Percentiles rank a stretch among this genome's conserved stretches.
Conservation (phyloP, 176 grass and related monocot species). For the Saccharum officinarum region DNA sequence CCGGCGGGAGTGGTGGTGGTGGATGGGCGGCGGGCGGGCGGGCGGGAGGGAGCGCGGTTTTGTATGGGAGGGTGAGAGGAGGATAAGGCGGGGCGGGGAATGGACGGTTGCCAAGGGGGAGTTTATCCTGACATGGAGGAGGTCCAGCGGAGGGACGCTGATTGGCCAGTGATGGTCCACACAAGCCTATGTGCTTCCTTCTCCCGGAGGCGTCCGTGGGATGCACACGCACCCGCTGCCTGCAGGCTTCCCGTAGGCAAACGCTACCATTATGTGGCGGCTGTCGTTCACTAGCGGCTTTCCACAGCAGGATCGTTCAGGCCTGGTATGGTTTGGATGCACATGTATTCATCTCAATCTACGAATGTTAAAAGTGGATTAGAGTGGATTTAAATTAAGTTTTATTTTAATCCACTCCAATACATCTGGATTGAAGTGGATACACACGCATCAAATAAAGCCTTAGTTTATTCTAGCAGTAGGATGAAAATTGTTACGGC, state of each 20-base stretch:
- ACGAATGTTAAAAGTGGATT: no score
- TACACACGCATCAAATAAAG: no score
- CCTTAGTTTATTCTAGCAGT: not conserved
- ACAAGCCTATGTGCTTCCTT: not conserved
- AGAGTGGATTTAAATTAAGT: no score
- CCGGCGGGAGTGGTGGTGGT: not conserved
- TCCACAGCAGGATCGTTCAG: not conserved
- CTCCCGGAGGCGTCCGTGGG: constrained; percentile 19
- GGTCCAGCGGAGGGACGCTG: constrained; percentile 30
- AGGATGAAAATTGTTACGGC: not conserved
- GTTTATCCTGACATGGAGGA: constrained; percentile 55
- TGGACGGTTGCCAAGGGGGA: constrained; percentile 59
- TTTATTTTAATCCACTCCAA: no score
- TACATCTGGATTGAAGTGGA: no score
- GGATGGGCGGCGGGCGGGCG: constrained; percentile 16
- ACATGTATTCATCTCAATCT: no score
- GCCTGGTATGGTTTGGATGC: no score
- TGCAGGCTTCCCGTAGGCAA: not conserved
- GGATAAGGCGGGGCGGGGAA: constrained; percentile 75
- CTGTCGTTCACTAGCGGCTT: not conserved
- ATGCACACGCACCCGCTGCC: constrained; percentile 32
- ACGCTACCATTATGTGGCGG: not conserved
- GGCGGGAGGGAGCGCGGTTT: constrained; percentile 26
- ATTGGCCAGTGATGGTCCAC: constrained; percentile 60
- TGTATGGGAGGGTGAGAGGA: constrained; percentile 45